Percentiles rank a stretch among this genome's conserved stretches.
phyloP scores from a whole-genome alignment of 768 basidiomycete genomes.

The Tulasnella sp. region DNA sequence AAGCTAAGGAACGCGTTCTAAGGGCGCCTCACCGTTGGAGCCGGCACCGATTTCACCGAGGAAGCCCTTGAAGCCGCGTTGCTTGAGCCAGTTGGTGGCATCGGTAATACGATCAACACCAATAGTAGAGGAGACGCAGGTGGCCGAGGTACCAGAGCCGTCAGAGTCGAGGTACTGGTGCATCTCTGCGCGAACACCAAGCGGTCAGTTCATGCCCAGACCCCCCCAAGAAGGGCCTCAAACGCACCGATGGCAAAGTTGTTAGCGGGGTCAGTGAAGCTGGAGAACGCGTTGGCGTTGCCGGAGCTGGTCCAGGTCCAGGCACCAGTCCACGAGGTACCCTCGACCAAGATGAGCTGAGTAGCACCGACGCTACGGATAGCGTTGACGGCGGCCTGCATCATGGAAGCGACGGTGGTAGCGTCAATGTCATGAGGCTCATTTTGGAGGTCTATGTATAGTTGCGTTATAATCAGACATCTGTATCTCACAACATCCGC shows the following conservation, averaged over 20 bases:
- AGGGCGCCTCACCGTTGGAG: slow-evolving; percentile 40
- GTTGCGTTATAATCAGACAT: background rate
- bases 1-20: background rate
- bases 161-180: slow-evolving; percentile 74
- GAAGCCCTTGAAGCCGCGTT: slow-evolving; percentile 63
- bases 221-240: background rate
- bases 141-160: slow-evolving; percentile 54
- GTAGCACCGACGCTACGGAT: slow-evolving; percentile 67
- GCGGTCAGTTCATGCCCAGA: too few species aligned
- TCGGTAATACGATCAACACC: slow-evolving; percentile 59
- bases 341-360: slow-evolving; percentile 50
- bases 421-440: slow-evolving; percentile 66
- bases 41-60: slow-evolving; percentile 66
- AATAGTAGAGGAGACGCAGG: slow-evolving; percentile 63
- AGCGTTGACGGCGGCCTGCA: slow-evolving; percentile 69
- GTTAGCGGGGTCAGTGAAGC: slow-evolving; percentile 62
- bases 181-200: slow-evolving; percentile 52
- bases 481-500: too few species aligned
- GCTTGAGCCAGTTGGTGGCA: slow-evolving; percentile 65
- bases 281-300: slow-evolving; percentile 56
- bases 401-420: slow-evolving; percentile 55
- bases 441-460: slow-evolving; percentile 56
- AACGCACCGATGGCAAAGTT: slow-evolving; percentile 59
- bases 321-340: slow-evolving; percentile 59
- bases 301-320: slow-evolving; percentile 67